A percentile compares a stretch with the other conserved stretches of the same genome.
These are phyloP conservation scores for Aspergillus sclerotialis DNA, from an alignment of 2,329 filamentous ascomycete genomes.

Conservation along the genomic window DNA sequence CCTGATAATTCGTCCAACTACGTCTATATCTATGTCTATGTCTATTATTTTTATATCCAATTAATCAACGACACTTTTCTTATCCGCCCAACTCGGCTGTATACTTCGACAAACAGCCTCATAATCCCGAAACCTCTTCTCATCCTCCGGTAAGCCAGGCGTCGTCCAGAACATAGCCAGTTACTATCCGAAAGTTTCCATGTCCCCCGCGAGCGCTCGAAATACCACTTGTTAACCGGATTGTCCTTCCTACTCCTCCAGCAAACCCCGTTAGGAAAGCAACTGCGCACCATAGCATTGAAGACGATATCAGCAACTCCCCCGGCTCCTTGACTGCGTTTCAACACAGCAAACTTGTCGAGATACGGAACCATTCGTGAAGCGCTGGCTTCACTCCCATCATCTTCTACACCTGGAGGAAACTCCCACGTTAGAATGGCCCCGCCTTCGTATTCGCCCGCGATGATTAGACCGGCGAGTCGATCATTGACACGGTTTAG, in stretches of 20 bases:
- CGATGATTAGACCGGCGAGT: constrained; percentile 86
- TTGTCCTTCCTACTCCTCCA: constrained; percentile 89
- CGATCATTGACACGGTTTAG: constrained; percentile 70
- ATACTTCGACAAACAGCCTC: constrained; percentile 65
- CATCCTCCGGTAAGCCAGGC: constrained; percentile 50
- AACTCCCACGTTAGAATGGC: constrained; percentile 93
- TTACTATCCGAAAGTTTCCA: constrained; percentile 74
- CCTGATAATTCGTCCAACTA: too few relatives aligned
- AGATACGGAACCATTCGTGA: constrained; percentile 79
- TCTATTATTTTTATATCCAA: too few relatives aligned
- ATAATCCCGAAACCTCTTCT: constrained; percentile 58
- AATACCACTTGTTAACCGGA: constrained; percentile 99
- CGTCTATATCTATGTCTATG: too few relatives aligned
- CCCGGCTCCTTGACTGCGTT: constrained; percentile 77
- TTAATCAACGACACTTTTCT: constrained; percentile 48
- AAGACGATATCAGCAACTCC: constrained; percentile 95
- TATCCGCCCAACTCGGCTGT: constrained; percentile 42
- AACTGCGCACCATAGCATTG: constrained; percentile 85
- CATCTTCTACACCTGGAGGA: constrained; percentile 54
- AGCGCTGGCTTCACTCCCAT: constrained; percentile 45
- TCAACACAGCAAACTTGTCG: constrained; percentile 94
- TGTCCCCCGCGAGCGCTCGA: constrained; percentile 78
- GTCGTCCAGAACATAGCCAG: constrained; percentile 99
- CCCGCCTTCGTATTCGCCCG: constrained; percentile 92
- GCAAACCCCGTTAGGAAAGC: constrained; percentile 81